These are phyloP conservation scores for Suillus subluteus DNA, from an alignment of 768 basidiomycete species.

Conservation along the genomic window DNA sequence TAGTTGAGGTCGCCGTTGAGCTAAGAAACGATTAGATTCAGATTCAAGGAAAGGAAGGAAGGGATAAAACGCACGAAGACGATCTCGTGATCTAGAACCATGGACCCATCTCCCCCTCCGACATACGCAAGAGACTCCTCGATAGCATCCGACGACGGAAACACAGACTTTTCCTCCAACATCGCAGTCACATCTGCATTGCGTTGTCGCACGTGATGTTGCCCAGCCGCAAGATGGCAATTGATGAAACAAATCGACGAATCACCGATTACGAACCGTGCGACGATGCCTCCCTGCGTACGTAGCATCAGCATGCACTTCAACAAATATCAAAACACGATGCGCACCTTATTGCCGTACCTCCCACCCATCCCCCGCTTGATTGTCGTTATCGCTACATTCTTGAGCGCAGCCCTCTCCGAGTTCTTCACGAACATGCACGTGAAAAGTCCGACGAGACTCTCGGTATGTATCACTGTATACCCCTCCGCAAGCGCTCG, in stretches of 20 bases:
- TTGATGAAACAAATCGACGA: constrained; percentile 95
- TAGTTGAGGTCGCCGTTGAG: constrained; percentile 96
- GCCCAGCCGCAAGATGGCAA: constrained; percentile 96
- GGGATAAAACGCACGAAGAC: constrained; percentile 61
- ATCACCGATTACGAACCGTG: constrained; percentile 88
- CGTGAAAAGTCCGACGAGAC: constrained; percentile 86
- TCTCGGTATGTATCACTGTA: constrained; percentile 82
- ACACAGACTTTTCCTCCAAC: constrained; percentile 78
- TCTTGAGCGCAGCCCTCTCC: constrained; percentile 61
- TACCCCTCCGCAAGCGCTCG: constrained; percentile 81
- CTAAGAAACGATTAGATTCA: constrained; percentile 39
- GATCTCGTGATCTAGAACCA: constrained; percentile 93
- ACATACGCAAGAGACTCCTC: constrained; percentile 71
- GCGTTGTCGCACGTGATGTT: constrained; percentile 76
- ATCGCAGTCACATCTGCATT: constrained; percentile 90
- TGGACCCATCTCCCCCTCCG: constrained; percentile 91
- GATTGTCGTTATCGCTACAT: constrained; percentile 76
- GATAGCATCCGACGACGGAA: constrained; percentile 48
- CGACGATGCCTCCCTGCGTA: constrained; percentile 83
- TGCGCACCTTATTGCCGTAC: constrained; percentile 91
- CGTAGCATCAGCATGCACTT: constrained; percentile 1
- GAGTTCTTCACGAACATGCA: constrained; percentile 72
- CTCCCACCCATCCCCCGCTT: constrained; percentile 92
- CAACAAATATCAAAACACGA: not conserved
- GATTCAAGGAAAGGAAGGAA: not conserved